Evolutionary conservation across 1,284 basidiomycete genomes (phyloP).

Genomic region (Marasmius oreades): DNA sequence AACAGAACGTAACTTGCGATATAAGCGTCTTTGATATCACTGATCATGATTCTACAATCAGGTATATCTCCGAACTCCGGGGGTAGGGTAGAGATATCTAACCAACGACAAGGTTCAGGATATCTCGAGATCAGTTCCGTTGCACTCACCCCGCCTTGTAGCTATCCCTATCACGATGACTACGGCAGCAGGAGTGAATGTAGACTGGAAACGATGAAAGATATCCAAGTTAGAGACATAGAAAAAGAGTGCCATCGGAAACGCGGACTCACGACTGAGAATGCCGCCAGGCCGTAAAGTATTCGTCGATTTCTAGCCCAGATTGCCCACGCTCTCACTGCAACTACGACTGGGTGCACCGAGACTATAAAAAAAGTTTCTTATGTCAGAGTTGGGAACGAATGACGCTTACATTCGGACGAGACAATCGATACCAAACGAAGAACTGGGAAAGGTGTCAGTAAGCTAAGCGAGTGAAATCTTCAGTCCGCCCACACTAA

Average conservation of each 20-base stretch:
- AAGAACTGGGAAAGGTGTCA: constrained; percentile 11
- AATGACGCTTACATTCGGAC: constrained; percentile 16
- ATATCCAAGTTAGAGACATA: neutral
- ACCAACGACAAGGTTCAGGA: neutral
- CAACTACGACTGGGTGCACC: constrained; percentile 10
- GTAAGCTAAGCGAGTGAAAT: neutral
- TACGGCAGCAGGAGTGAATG: constrained; percentile 9
- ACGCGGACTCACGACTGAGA: constrained; percentile 1
- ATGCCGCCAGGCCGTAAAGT: constrained; percentile 6
- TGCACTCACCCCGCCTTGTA: constrained; percentile 7
- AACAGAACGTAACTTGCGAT: neutral
- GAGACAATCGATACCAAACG: constrained; percentile 17
- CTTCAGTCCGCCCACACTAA: neutral
- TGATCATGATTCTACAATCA: constrained; percentile 8
- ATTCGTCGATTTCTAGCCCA: constrained; percentile 14
- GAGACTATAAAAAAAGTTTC: too few relatives aligned
- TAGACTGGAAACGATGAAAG: constrained; percentile 3
- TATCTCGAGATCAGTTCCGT: too few relatives aligned
- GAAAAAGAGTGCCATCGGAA: neutral
- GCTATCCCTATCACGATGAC: constrained; percentile 10
- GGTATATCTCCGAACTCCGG: constrained; percentile 3
- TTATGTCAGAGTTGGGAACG: too few relatives aligned
- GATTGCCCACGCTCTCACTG: constrained; percentile 19
- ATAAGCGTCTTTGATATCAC: neutral
- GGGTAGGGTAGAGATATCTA: neutral